These are phyloP conservation scores for Globisporangium spiculum DNA, from an alignment of 352 stramenopile genomes.

Conservation along the genomic window DNA sequence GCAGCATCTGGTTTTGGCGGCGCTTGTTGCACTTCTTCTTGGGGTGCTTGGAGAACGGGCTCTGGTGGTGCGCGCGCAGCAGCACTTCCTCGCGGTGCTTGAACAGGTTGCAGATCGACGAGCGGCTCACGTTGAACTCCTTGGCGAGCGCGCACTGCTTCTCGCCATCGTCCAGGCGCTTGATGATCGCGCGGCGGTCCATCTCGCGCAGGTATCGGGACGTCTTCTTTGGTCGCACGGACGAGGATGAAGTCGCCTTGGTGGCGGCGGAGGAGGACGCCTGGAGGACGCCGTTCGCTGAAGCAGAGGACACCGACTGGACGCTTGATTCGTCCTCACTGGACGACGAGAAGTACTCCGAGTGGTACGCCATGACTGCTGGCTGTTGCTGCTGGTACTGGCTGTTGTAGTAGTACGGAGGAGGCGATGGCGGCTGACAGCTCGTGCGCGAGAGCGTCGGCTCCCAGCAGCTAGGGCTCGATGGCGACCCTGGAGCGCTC, in stretches of 20 bases:
- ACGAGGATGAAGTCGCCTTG: not conserved
- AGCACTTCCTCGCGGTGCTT: slow-evolving; percentile 59
- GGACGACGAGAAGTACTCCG: not conserved
- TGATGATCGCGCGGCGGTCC: slow-evolving; percentile 56
- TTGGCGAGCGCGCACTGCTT: slow-evolving; percentile 62
- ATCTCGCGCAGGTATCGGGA: slow-evolving; percentile 70
- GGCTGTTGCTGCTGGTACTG: slow-evolving; percentile 1
- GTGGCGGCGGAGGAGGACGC: not conserved
- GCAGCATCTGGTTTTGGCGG: not conserved
- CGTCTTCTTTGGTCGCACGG: slow-evolving; percentile 25
- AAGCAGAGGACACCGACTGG: not conserved
- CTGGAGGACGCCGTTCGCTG: not conserved
- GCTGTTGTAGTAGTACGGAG: slow-evolving; percentile 1
- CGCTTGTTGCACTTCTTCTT: slow-evolving; percentile 33
- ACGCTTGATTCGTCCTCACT: not conserved
- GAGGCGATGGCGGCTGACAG: not conserved
- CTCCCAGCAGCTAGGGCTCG: not conserved
- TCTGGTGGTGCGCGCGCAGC: slow-evolving; percentile 38
- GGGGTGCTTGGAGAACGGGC: slow-evolving; percentile 54
- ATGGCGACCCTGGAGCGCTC: not conserved
- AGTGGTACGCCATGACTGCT: not conserved
- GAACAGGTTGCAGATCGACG: slow-evolving; percentile 68
- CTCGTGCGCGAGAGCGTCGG: not conserved
- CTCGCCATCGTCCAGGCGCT: slow-evolving; percentile 55
- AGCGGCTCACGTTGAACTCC: slow-evolving; percentile 66